phyloP scores from a whole-genome alignment of 2,329 filamentous ascomycete genomes.

The Periconia sp. region DNA sequence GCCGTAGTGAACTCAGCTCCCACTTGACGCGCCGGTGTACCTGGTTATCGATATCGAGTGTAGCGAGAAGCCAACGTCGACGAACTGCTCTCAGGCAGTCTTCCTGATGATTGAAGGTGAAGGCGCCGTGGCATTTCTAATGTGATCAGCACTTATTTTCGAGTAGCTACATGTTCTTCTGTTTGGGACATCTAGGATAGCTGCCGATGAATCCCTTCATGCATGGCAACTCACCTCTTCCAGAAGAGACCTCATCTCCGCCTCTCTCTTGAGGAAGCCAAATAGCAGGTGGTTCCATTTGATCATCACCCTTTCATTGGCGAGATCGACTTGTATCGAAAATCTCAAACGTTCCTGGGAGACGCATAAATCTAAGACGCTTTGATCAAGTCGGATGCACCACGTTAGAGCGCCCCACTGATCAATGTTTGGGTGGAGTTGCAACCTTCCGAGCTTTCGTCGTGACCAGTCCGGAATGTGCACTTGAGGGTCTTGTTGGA shows the following conservation, averaged over 20 bases:
- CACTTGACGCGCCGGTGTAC: conserved; percentile 26
- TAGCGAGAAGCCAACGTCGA: conserved; percentile 25
- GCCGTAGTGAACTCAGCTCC: conserved; percentile 25
- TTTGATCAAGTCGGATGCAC: conserved; percentile 32
- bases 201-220: no score
- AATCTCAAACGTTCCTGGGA: conserved; percentile 12
- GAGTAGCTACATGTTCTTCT: no score
- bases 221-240: conserved; percentile 22
- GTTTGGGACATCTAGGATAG: no score
- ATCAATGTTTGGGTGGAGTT: conserved; percentile 13
- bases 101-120: conserved; percentile 31
- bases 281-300: conserved; percentile 32
- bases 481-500: no score
- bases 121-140: conserved; percentile 19
- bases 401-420: conserved; percentile 27
- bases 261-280: conserved; percentile 30
- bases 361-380: conserved; percentile 31
- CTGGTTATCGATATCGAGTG: conserved; percentile 17
- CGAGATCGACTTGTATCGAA: conserved; percentile 15
- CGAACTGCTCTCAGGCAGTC: conserved; percentile 36
- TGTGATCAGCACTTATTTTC: no score
- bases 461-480: no score
- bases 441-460: conserved; percentile 11
- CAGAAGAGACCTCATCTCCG: conserved; percentile 20
- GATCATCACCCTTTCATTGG: conserved; percentile 12